Percentiles rank a stretch among this genome's conserved stretches.
These are phyloP conservation scores for Backusella psychrophila DNA, from an alignment of 192 early-diverging fungal species.

Conservation along the genomic window DNA sequence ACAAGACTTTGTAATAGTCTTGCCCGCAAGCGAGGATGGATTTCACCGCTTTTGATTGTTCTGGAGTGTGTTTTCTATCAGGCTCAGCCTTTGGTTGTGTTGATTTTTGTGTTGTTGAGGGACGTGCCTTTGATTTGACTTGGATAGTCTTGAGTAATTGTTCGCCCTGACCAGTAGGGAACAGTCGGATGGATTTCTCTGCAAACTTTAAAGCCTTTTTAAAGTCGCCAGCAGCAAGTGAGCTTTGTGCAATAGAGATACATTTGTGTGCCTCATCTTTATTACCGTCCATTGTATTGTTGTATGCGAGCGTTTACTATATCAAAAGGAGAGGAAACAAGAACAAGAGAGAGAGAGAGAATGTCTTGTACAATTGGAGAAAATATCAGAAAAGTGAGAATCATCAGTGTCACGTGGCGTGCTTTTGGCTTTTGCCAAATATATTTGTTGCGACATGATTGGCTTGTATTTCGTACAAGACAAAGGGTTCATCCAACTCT, in stretches of 20 bases:
- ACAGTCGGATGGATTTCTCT: conserved; percentile 77
- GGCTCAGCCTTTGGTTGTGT: neutral
- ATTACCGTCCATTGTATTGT: conserved; percentile 72
- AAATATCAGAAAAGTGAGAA: too few relatives aligned
- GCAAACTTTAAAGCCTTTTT: conserved; percentile 76
- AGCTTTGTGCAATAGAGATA: conserved; percentile 70
- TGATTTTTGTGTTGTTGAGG: neutral
- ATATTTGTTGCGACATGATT: neutral
- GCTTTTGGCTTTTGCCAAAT: neutral
- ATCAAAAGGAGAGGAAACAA: neutral
- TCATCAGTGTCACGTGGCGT: neutral
- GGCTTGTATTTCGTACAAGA: neutral
- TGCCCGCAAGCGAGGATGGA: conserved; percentile 65
- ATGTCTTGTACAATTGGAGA: neutral
- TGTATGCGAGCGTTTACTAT: too few relatives aligned
- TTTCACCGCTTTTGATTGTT: conserved; percentile 78
- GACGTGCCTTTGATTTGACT: conserved; percentile 8
- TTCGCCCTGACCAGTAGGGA: conserved; percentile 67
- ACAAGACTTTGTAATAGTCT: conserved; percentile 85
- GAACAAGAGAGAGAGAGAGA: neutral
- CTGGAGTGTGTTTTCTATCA: conserved; percentile 64
- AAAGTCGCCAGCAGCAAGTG: conserved; percentile 62
- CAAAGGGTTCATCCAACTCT: neutral
- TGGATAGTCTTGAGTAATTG: conserved; percentile 48
- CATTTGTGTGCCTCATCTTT: conserved; percentile 83